Percentiles rank a stretch among this genome's conserved stretches.
Conservation (phyloP, 495 filamentous ascomycete species). For the Jackrogersella multiformis region DNA sequence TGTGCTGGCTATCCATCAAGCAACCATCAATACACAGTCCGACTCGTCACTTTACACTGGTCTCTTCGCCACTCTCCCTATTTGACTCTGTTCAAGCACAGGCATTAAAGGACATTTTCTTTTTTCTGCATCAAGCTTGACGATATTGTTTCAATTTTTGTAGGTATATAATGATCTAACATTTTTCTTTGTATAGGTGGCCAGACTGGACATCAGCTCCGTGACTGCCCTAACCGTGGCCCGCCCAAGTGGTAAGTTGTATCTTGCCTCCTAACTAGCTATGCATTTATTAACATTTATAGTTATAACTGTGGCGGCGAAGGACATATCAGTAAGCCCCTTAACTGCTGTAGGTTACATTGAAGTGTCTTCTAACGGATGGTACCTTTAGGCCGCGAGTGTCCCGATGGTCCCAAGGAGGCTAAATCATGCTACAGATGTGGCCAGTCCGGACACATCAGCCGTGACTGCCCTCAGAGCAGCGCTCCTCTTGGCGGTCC, state of each 20-base stretch:
- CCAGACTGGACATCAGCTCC: slow-evolving; percentile 70
- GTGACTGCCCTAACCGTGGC: slow-evolving; percentile 94
- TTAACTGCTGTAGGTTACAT: not conserved
- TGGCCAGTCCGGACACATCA: slow-evolving; percentile 87
- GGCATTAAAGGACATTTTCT: not conserved
- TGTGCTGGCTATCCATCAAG: slow-evolving; percentile 3
- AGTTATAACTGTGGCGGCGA: slow-evolving; percentile 67
- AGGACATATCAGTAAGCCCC: slow-evolving; percentile 84
- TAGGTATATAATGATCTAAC: slow-evolving; percentile 54
- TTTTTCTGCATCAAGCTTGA: not conserved
- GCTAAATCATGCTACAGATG: slow-evolving; percentile 94
- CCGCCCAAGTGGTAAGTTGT: slow-evolving; percentile 84
- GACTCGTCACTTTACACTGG: not conserved
- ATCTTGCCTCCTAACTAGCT: slow-evolving; percentile 3
- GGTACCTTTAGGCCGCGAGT: slow-evolving; percentile 77
- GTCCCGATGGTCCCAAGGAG: slow-evolving; percentile 86
- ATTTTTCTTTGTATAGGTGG: slow-evolving; percentile 56
- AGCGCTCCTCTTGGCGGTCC: slow-evolving; percentile 55
- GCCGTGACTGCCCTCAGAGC: slow-evolving; percentile 82
- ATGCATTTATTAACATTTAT: slow-evolving; percentile 8
- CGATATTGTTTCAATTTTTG: not conserved
- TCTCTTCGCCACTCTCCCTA: not conserved
- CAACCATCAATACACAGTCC: not conserved
- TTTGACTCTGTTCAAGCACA: not conserved
- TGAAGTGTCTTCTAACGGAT: slow-evolving; percentile 22